Percentiles rank a stretch among this genome's conserved stretches.
Conservation (phyloP, 345 rosid genomes). For the Brassica carinata region DNA sequence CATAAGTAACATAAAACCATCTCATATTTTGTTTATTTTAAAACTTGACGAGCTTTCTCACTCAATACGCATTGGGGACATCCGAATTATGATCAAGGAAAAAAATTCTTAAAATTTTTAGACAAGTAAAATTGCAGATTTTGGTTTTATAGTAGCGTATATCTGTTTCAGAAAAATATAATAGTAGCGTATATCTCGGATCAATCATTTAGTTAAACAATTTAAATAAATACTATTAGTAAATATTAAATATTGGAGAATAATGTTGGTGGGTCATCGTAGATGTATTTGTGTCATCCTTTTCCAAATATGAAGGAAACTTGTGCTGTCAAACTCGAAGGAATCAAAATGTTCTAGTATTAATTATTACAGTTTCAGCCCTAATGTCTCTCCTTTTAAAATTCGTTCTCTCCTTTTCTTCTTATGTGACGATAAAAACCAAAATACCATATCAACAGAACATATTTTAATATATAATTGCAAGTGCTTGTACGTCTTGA, state of each 20-base stretch:
- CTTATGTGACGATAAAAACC: neutral
- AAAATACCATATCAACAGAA: neutral
- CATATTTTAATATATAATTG: neutral
- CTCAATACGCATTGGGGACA: no score
- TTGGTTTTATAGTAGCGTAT: no score
- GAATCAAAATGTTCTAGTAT: no score
- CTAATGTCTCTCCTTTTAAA: neutral
- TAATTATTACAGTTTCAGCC: neutral
- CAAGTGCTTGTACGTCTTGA: neutral
- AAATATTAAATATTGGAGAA: no score
- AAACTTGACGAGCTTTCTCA: neutral
- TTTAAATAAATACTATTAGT: neutral
- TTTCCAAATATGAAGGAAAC: neutral
- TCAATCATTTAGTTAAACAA: no score
- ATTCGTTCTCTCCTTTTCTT: no score
- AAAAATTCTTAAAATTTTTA: neutral
- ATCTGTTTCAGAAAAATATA: no score
- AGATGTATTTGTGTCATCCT: neutral
- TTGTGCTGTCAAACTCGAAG: neutral
- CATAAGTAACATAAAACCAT: no score
- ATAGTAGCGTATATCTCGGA: no score
- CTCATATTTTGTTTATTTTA: neutral
- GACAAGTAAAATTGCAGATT: neutral
- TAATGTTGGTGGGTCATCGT: no score
- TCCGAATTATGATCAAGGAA: no score